Evolutionary conservation across 1,139 yeast genomes (phyloP), one percentile per base, ranked within the genome.

Genomic region (Sugiyamaella sp.): DNA sequence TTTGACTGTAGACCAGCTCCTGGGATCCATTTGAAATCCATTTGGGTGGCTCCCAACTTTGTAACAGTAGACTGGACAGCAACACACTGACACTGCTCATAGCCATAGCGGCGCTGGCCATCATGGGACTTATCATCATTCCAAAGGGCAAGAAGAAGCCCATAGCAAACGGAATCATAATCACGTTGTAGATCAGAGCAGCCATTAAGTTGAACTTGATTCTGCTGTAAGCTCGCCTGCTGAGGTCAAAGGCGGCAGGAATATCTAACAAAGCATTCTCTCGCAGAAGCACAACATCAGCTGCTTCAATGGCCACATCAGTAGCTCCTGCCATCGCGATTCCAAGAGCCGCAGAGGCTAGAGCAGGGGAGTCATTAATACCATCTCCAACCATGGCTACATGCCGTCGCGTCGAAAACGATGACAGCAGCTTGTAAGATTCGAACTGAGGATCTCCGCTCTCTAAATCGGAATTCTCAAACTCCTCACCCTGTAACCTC

Each of bases 361-460:
- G 77, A 0, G 98, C 98, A 0, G 98, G 97, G 0, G 98, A 95
- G 70, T 93, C 99, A 68, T 89, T 89, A 63, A 89, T 86, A 54
- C 99, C 99, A 71, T 93, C 99, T 29, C 99, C 99, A 32, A 93
- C 85, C 76, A 95, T 90, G 1, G 93, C 95, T 38, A 90, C 85
- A 14, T 72, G 39, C 14, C 44, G 41, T 4, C 27, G 27, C 4
- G 50, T 24, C n/a, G 37, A 20, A 17, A 12, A 4, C 5, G 44
- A n/a, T 5, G 39, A 38, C 21, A 25, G 25, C 4, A 25, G 42
- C 6, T 46, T 37, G 22, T 46, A 35, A 8, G 40, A 38, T 17
- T 33, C 19, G 10, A 39, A 16, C 9, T 40, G 24, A 39, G 37
- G 33, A 43, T 35, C 14, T 16, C 37, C 38, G 14, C 17, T 39